phyloP scores from a whole-genome alignment of 176 grass and related monocot genomes.

The Puccinellia tenuiflora region DNA sequence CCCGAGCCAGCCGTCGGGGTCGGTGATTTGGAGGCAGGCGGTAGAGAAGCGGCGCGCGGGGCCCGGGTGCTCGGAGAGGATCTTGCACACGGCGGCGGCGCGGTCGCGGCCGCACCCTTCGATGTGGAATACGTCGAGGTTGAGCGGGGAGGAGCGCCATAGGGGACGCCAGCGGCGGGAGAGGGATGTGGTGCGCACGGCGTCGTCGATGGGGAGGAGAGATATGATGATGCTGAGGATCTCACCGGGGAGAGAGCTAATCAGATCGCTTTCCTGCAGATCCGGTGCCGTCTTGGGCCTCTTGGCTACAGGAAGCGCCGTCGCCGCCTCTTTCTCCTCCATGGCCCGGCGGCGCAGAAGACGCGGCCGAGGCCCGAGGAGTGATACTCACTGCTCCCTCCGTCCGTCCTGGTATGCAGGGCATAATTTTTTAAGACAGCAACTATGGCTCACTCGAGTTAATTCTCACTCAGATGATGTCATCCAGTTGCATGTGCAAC shows the following conservation, averaged over 20 bases:
- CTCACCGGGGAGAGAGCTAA: neutral
- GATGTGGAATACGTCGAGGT: neutral
- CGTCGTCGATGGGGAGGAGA: neutral
- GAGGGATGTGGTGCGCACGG: neutral
- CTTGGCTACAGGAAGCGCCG: neutral
- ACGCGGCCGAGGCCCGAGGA: no score
- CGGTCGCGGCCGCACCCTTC: no score
- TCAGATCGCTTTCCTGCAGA: neutral
- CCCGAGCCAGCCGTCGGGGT: neutral
- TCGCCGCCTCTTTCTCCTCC: neutral
- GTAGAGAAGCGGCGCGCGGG: neutral
- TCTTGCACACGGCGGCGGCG: neutral
- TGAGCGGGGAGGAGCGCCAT: neutral
- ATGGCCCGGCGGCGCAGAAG: no score
- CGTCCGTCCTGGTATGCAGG: no score
- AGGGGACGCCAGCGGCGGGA: neutral
- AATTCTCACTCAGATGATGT: no score
- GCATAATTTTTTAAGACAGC: no score
- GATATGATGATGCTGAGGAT: neutral
- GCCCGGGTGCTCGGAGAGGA: neutral
- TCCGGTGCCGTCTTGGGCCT: neutral
- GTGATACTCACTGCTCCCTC: no score
- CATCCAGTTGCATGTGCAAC: no score
- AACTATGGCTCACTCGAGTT: no score
- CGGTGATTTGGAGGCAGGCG: neutral